A percentile compares a stretch with the other conserved stretches of the same genome.
Conservation (phyloP, 2,329 filamentous ascomycete genomes). For the Fusarium transvaalense region DNA sequence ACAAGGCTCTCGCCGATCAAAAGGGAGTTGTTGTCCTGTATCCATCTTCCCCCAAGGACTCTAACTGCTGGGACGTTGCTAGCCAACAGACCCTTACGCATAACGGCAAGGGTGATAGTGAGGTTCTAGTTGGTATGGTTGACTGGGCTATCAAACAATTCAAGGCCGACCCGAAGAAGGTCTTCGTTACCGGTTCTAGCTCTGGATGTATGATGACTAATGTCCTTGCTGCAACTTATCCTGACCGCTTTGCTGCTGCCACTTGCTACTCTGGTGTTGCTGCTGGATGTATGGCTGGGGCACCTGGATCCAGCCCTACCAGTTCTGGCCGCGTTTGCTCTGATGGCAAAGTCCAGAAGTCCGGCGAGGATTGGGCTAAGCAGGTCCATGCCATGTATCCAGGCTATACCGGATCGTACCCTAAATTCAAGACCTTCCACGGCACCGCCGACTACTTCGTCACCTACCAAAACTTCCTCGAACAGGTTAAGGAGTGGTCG, state of each 20-base stretch:
- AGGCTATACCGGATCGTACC: conserved; percentile 10
- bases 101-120: conserved; percentile 13
- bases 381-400: conserved; percentile 11
- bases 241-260: conserved; percentile 9
- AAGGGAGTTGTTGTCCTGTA: conserved; percentile 10
- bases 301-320: conserved; percentile 9
- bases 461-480: conserved; percentile 14
- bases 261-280: conserved; percentile 23
- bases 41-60: conserved; percentile 4
- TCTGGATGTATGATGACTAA: conserved; percentile 27
- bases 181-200: conserved; percentile 17
- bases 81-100: conserved; percentile 18
- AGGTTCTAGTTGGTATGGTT: conserved; percentile 19
- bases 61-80: conserved; percentile 14
- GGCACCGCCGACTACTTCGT: conserved; percentile 12
- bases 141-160: conserved; percentile 16
- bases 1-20: conserved; percentile 7
- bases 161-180: not conserved
- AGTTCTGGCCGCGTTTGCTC: conserved; percentile 17
- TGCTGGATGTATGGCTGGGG: conserved; percentile 11
- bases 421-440: conserved; percentile 11
- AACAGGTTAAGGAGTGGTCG: conserved; percentile 23
- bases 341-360: conserved; percentile 2
- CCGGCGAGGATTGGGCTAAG: conserved; percentile 9
- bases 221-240: conserved; percentile 16